Evolutionary conservation across 1,284 basidiomycete species (phyloP).

Genomic region (Laetiporus sulphureus): DNA sequence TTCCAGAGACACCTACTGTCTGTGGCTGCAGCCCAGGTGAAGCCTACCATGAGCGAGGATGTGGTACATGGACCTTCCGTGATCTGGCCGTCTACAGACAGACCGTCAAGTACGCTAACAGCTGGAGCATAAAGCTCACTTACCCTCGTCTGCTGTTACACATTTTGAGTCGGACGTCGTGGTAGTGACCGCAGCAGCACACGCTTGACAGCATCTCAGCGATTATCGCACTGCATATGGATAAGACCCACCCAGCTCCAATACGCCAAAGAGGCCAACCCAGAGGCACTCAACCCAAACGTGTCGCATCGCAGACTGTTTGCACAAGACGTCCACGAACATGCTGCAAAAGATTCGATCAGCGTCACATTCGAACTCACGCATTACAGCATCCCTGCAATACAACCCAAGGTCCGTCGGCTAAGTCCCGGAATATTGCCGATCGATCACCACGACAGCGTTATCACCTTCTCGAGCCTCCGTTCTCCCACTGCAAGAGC

Average conservation of each 20-base stretch:
- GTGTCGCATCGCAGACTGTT: constrained; percentile 43
- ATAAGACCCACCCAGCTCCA: constrained; percentile 51
- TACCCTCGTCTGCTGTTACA: constrained; percentile 4
- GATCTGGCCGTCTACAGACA: constrained; percentile 13
- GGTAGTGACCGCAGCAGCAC: constrained; percentile 5
- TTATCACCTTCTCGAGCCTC: too few species aligned
- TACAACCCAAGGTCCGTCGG: too few species aligned
- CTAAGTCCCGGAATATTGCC: not conserved
- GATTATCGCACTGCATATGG: not conserved
- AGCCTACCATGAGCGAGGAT: constrained; percentile 49
- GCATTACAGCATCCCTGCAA: too few species aligned
- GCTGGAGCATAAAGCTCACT: not conserved
- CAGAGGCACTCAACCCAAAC: constrained; percentile 71
- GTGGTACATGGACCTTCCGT: constrained; percentile 42
- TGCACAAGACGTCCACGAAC: constrained; percentile 51
- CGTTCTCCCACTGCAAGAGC: too few species aligned
- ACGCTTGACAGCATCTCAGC: not conserved
- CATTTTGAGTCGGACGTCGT: constrained; percentile 9
- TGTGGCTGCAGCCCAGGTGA: constrained; percentile 55
- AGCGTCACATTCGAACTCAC: too few species aligned
- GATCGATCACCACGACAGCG: not conserved
- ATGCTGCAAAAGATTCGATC: constrained; percentile 33
- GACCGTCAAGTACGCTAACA: not conserved
- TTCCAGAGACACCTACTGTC: constrained; percentile 41
- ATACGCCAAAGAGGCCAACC: constrained; percentile 48